These are phyloP conservation scores for Saccharomycopsis selenospora DNA, from an alignment of 805 yeast species.

Conservation along the genomic window DNA sequence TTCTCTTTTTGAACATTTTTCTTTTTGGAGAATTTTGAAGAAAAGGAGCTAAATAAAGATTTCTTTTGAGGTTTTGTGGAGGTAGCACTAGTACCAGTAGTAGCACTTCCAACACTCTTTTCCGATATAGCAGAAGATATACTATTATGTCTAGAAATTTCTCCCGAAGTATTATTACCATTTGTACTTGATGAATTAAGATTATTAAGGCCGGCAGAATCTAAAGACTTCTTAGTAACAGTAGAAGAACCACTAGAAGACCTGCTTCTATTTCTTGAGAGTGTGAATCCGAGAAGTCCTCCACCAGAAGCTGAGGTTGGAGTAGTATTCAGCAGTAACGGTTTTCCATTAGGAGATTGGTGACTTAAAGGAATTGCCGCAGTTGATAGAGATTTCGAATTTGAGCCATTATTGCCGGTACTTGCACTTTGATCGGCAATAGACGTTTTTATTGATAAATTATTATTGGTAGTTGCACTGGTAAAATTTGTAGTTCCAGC, in stretches of 20 bases:
- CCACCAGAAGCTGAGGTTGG: neutral
- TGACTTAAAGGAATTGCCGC: constrained; percentile 13
- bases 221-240: constrained; percentile 14
- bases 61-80: constrained; percentile 17
- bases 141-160: neutral
- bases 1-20: constrained; percentile 12
- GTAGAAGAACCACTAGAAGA: constrained; percentile 16
- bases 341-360: too few relatives aligned
- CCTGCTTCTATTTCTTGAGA: constrained; percentile 12
- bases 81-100: neutral
- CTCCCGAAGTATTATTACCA: constrained; percentile 4
- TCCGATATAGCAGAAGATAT: constrained; percentile 23
- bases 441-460: neutral
- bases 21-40: constrained; percentile 25
- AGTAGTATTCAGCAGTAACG: too few relatives aligned
- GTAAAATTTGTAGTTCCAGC: constrained; percentile 2
- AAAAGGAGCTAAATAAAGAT: constrained; percentile 27
- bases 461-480: neutral
- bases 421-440: neutral
- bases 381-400: constrained; percentile 19
- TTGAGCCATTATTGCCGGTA: neutral
- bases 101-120: too few relatives aligned
- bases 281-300: neutral
- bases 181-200: neutral
- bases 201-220: neutral